Evolutionary conservation across 176 grass and related monocot genomes (phyloP), one percentile per base, ranked within the genome.

Genomic region (Avena insularis): DNA sequence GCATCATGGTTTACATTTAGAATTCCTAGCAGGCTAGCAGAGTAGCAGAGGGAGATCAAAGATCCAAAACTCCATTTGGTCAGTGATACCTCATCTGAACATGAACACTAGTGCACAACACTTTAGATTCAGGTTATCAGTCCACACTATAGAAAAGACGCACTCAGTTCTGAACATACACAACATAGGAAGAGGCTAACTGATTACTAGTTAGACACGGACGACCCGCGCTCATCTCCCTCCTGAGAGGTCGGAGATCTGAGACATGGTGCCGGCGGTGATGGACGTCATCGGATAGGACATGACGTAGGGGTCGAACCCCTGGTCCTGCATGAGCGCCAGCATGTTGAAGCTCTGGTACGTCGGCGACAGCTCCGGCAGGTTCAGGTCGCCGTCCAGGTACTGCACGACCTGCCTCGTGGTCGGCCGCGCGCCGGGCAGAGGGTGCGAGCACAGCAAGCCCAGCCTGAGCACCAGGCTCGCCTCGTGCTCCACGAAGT

Each of bases 241-340:
- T 70, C 90, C 90, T 27, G 90, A 91, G 81, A 91, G 81, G 43
- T 85, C 90, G 16, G 90, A 90, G 29, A 71, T 71, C 64, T 82
- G 80, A 38, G 65, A 77, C 27, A 88, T 70, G 76, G 77, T 20
- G 69, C 90, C 56, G 16, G 59, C 70, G 77, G 60, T 84, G 56
- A 46, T 71, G 5, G 86, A 91, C 8, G 82, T 84, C 69, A 85
- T 81, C 1, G 90, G 85, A 69, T 75, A 91, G 15, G 90, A 85
- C 90, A 88, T 85, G 43, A 85, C 47, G 68, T 91, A 91, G 38
- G 90, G 90, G 29, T 88, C 85, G 77, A 85, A 88, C 1, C 90
- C 85, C 86, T 91, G 90, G 77, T 91, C 86, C 86, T 88, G 90
- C 90, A 91, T 81, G 12, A 91, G 82, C 77, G 82, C 77, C 20